A percentile compares a stretch with the other conserved stretches of the same genome.
Conservation (phyloP, 176 grass and related monocot genomes). For the Thinopyrum elongatum region DNA sequence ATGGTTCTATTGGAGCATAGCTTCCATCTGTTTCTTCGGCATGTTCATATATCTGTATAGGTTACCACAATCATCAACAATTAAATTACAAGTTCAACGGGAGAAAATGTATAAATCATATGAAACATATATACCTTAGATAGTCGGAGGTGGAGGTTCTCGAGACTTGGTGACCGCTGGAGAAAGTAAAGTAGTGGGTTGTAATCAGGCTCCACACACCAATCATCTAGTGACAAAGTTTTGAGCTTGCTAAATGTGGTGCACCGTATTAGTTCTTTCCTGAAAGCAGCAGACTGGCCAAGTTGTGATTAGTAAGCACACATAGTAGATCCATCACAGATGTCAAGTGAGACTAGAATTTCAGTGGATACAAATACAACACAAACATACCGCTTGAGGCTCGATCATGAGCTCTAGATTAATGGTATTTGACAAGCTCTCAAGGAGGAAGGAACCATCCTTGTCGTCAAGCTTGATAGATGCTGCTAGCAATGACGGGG, state of each 20-base stretch:
- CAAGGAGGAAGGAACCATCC: not conserved
- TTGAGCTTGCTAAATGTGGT: not conserved
- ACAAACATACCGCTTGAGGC: not conserved
- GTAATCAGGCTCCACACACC: too few relatives aligned
- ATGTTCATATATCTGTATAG: not conserved
- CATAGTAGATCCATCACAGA: not conserved
- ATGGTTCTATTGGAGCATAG: too few relatives aligned
- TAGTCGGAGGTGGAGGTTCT: not conserved
- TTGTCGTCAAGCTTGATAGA: not conserved
- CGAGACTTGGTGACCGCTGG: not conserved
- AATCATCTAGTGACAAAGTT: too few relatives aligned
- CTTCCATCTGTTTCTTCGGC: too few relatives aligned
- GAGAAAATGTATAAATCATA: not conserved
- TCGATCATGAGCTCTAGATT: not conserved
- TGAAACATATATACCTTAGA: not conserved
- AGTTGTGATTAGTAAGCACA: not conserved
- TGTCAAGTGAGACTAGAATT: too few relatives aligned
- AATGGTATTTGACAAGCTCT: not conserved
- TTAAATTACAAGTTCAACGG: not conserved
- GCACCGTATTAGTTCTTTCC: not conserved
- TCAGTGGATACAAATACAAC: too few relatives aligned
- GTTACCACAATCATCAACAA: not conserved
- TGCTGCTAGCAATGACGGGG: not conserved
- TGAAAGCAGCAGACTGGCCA: not conserved
- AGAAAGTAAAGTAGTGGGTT: not conserved